phyloP scores from a whole-genome alignment of 2,329 filamentous ascomycete genomes.

The Ceratocystis albifundus region DNA sequence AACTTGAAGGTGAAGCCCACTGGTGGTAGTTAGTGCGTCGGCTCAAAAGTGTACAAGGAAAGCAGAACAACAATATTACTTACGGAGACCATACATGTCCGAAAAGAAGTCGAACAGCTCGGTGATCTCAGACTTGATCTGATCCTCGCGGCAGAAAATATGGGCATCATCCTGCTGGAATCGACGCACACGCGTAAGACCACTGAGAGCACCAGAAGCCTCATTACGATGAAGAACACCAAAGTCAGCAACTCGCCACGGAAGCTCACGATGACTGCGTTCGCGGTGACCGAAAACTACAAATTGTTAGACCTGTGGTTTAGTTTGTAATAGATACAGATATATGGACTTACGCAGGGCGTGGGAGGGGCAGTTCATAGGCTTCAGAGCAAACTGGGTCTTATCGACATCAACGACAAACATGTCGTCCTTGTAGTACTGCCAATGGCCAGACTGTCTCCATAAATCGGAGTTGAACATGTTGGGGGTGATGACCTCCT shows the following conservation, averaged over 20 bases:
- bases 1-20: constrained; percentile 64
- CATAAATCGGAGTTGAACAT: constrained; percentile 91
- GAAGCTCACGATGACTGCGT: constrained; percentile 53
- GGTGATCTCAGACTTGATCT: constrained; percentile 57
- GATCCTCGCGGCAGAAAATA: constrained; percentile 82
- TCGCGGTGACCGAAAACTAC: constrained; percentile 25
- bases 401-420: constrained; percentile 65
- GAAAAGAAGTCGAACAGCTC: constrained; percentile 73
- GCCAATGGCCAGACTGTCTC: constrained; percentile 93
- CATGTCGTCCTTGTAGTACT: constrained; percentile 81
- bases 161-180: constrained; percentile 97
- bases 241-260: constrained; percentile 88
- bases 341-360: constrained; percentile 37
- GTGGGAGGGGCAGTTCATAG: constrained; percentile 97
- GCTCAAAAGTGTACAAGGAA: background rate
- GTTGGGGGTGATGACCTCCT: constrained; percentile 86
- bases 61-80: constrained; percentile 47
- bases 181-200: constrained; percentile 79
- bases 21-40: constrained; percentile 20
- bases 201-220: constrained; percentile 79
- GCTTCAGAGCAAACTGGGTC: constrained; percentile 62
- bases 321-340: too few species aligned
- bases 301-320: constrained; percentile 6
- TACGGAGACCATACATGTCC: constrained; percentile 31
- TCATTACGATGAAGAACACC: constrained; percentile 93